phyloP scores from a whole-genome alignment of 1,139 yeast genomes.

The Blastobotrys indianensis region DNA sequence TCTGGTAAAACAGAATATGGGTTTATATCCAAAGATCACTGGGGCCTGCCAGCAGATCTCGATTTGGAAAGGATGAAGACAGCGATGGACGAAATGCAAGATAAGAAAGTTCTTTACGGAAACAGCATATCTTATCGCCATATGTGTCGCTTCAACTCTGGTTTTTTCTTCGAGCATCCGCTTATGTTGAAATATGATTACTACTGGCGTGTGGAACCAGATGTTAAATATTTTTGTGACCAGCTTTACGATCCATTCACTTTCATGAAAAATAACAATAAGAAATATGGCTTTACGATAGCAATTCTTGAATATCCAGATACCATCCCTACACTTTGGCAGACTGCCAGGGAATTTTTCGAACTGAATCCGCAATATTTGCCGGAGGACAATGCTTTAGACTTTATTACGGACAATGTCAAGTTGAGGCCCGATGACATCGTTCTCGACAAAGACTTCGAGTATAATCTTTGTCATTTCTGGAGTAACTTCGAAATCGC shows the following conservation, averaged over 20 bases:
- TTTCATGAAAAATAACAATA: slow-evolving; percentile 62
- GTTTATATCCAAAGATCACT: slow-evolving; percentile 51
- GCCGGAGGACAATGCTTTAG: slow-evolving; percentile 53
- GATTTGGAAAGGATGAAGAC: slow-evolving; percentile 40
- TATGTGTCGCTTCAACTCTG: slow-evolving; percentile 80
- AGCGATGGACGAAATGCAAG: slow-evolving; percentile 49
- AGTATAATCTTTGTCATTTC: slow-evolving; percentile 87
- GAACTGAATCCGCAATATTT: slow-evolving; percentile 55
- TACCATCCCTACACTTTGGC: slow-evolving; percentile 83
- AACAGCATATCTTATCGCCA: slow-evolving; percentile 70
- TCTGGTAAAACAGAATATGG: slow-evolving; percentile 78
- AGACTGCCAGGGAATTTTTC: slow-evolving; percentile 58
- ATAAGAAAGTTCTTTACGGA: slow-evolving; percentile 67
- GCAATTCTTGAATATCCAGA: slow-evolving; percentile 70
- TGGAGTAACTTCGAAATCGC: slow-evolving; percentile 96
- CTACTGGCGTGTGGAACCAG: slow-evolving; percentile 94
- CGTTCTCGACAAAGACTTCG: slow-evolving; percentile 36
- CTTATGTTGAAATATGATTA: slow-evolving; percentile 63
- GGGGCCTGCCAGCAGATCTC: slow-evolving; percentile 60
- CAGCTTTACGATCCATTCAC: slow-evolving; percentile 67
- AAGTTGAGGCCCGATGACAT: slow-evolving; percentile 35
- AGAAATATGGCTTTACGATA: slow-evolving; percentile 83
- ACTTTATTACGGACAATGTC: slow-evolving; percentile 59
- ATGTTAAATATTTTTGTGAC: slow-evolving; percentile 80
- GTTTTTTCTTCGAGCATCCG: slow-evolving; percentile 71